A percentile compares a stretch with the other conserved stretches of the same genome.
phyloP scores from a whole-genome alignment of 1,284 basidiomycete genomes.

The Microbotryomycetes sp. region DNA sequence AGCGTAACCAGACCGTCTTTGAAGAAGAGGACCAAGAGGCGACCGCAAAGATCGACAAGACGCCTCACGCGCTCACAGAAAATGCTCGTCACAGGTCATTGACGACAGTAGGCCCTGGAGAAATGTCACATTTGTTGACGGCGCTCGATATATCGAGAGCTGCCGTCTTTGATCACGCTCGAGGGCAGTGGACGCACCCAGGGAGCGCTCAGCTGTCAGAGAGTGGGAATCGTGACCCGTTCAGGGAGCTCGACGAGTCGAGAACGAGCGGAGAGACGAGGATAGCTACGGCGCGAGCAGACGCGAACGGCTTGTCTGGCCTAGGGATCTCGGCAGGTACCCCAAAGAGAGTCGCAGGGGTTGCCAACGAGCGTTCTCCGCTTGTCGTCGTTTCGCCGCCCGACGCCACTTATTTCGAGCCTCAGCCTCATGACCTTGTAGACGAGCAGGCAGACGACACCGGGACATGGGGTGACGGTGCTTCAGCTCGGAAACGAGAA shows the following conservation, averaged over 20 bases:
- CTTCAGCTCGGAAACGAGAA: background rate
- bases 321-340: conserved; percentile 27
- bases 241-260: conserved; percentile 15
- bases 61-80: background rate
- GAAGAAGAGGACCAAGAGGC: too few species aligned
- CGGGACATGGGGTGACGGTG: background rate
- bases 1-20: too few species aligned
- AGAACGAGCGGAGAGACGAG: background rate
- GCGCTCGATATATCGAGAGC: background rate
- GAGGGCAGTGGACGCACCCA: conserved; percentile 86
- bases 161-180: conserved; percentile 64
- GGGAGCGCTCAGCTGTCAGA: too few species aligned
- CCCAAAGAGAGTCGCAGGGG: background rate
- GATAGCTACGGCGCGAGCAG: too few species aligned
- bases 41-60: too few species aligned
- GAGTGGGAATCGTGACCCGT: conserved; percentile 22
- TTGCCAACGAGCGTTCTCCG: background rate
- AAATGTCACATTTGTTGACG: conserved; percentile 39
- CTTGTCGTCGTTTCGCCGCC: background rate
- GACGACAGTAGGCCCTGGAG: conserved; percentile 61
- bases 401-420: conserved; percentile 10
- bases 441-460: background rate
- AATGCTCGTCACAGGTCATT: conserved; percentile 33
- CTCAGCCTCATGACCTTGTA: background rate
- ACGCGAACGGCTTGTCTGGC: conserved; percentile 1